Base-by-base conservation (phyloP, 2,329 filamentous ascomycete genomes). In the Fusarium tupiense region DNA sequence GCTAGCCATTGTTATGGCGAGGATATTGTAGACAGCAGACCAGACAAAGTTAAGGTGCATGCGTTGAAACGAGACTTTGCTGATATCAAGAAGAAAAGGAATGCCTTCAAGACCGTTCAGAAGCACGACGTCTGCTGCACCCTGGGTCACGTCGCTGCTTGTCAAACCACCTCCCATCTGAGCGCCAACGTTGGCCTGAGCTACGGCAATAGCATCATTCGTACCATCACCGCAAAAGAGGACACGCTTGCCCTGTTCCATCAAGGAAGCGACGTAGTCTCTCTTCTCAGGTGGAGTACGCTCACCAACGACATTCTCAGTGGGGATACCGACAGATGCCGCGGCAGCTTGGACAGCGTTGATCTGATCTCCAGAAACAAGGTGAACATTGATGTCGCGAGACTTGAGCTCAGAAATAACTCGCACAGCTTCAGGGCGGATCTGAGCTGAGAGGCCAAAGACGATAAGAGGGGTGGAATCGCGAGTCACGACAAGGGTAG, bases 41-140 rank as follows among this genome's bases (percentile, higher is more conserved):
- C 65, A 68, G 2, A 67, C 19, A 9, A 68, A 68, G 22, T 68
- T 68, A 0, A 68, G 67, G 40, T 61, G 67, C 65, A 68, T 68
- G 6, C 65, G 53, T 1, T 53, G 56, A 4, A 68, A 68, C 0
- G 46, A 44, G 1, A 53, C 63, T 20, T 41, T 67, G 14, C 65
- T 68, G 17, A 68, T 68, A 2, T 68, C 65, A 17, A 68, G 63
- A 1, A 68, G 35, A 2, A 68, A 68, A 0, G 65, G 65, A 0
- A 68, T 68, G 0, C 65, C 65, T 16, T 68, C 65, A 3, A 68
- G 16, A 0, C 65, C 63, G 1, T 68, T 68, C 22, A 68, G 14
- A 5, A 68, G 63, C 0, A 68, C 47, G 1, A 68, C 63, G 3
- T 53, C 63, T 33, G 65, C 65, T 13, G 65, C 65, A 16, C 65